Conservation (phyloP, 352 stramenopile genomes). For the Pythium apleroticum region DNA sequence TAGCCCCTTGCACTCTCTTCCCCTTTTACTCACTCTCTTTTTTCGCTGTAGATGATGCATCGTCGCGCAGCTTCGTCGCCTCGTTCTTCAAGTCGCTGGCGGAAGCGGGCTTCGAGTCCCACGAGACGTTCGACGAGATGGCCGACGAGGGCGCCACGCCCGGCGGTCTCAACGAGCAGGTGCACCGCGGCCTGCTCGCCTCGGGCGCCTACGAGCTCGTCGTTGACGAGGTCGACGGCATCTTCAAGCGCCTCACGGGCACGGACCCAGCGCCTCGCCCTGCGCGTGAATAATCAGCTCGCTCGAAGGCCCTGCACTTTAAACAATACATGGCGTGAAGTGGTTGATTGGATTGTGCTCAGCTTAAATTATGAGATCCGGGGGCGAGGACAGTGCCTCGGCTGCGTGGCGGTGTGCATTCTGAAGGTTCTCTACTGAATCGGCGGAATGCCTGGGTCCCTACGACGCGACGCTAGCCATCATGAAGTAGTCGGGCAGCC, state of each 20-base stretch:
- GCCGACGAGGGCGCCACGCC: conserved; percentile 78
- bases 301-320: not conserved
- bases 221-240: conserved; percentile 77
- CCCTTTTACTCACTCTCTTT: not conserved
- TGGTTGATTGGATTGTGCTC: not conserved
- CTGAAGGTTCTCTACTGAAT: conserved; percentile 2
- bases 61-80: conserved; percentile 77
- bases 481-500: conserved; percentile 40
- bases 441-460: not conserved
- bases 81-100: conserved; percentile 85
- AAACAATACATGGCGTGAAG: conserved; percentile 1
- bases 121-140: conserved; percentile 81
- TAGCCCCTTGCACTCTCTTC: not conserved
- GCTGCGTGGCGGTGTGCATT: not conserved
- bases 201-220: conserved; percentile 81
- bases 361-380: conserved; percentile 12
- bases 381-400: not conserved
- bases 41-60: conserved; percentile 43
- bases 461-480: not conserved
- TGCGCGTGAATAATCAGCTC: conserved; percentile 23
- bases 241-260: conserved; percentile 79
- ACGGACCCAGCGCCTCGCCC: conserved; percentile 59
- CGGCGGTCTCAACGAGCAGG: conserved; percentile 83
- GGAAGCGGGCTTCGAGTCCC: conserved; percentile 66
- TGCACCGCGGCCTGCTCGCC: conserved; percentile 64